A percentile compares a stretch with the other conserved stretches of the same genome.
phyloP scores from a whole-genome alignment of 306 rosid genomes.

The Medicago arabica region DNA sequence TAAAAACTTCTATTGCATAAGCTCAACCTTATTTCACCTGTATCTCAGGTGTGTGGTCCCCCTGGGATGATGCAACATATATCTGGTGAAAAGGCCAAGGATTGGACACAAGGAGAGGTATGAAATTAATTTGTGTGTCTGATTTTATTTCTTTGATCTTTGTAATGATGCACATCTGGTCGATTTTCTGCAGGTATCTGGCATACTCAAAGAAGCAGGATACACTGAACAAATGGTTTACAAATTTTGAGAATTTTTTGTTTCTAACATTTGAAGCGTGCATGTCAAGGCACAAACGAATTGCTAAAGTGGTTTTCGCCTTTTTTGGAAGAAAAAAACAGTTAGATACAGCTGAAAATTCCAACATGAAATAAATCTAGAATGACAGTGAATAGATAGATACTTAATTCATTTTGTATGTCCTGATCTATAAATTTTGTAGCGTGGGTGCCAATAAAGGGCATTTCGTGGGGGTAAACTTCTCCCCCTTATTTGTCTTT shows the following conservation, averaged over 20 bases:
- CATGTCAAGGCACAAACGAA: not conserved
- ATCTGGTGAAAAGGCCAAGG: constrained; percentile 93
- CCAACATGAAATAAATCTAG: constrained; percentile 43
- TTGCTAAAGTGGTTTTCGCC: constrained; percentile 42
- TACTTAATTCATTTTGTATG: constrained; percentile 7
- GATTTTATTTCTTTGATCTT: constrained; percentile 27
- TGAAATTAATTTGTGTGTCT: constrained; percentile 16
- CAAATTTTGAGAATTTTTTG: constrained; percentile 66
- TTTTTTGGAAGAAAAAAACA: constrained; percentile 38
- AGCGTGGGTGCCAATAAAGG: constrained; percentile 41
- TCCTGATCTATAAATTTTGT: constrained; percentile 36
- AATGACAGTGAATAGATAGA: constrained; percentile 33
- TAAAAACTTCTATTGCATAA: constrained; percentile 21
- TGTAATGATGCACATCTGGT: constrained; percentile 16
- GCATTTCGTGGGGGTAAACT: constrained; percentile 7
- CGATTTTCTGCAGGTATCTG: constrained; percentile 70
- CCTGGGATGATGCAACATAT: constrained; percentile 92
- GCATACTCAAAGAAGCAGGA: constrained; percentile 86
- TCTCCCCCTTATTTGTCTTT: not conserved
- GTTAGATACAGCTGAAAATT: constrained; percentile 38
- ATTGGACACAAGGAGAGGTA: constrained; percentile 97
- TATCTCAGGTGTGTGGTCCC: constrained; percentile 91
- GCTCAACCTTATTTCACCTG: constrained; percentile 23
- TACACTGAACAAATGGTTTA: constrained; percentile 96
- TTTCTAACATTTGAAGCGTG: constrained; percentile 36